Percentiles rank a stretch among this genome's conserved stretches.
phyloP scores from a whole-genome alignment of 225 moss, liverwort and hornwort species.

The Pseudisothecium myosuroides region DNA sequence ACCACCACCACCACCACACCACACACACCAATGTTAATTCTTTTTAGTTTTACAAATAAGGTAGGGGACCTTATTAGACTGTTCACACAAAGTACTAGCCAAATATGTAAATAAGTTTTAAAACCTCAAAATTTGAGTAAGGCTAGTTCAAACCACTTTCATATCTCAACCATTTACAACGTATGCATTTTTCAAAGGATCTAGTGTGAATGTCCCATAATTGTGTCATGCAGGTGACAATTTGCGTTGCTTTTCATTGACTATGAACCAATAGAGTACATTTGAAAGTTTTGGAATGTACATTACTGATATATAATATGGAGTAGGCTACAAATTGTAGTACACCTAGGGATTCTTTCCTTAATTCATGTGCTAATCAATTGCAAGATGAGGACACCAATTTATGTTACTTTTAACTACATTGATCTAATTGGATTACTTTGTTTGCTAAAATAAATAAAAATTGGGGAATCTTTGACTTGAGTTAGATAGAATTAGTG shows the following conservation, averaged over 20 bases:
- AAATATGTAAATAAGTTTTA: not conserved
- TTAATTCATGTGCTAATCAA: not conserved
- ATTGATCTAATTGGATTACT: not conserved
- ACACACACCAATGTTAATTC: too few species aligned
- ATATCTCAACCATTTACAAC: not conserved
- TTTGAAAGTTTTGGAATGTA: too few species aligned
- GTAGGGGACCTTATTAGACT: not conserved
- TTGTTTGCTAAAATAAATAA: not conserved
- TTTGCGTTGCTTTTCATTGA: too few species aligned
- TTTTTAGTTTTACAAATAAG: not conserved
- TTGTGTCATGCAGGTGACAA: not conserved
- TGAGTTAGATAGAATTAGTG: not conserved
- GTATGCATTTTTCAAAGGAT: not conserved
- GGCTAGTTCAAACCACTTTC: not conserved
- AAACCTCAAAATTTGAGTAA: not conserved
- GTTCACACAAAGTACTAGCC: fast-evolving
- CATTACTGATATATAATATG: too few species aligned
- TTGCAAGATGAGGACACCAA: not conserved
- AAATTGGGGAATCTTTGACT: not conserved
- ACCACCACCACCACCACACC: too few species aligned
- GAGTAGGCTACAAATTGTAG: too few species aligned
- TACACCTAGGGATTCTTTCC: not conserved
- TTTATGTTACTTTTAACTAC: not conserved
- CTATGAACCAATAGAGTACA: fast-evolving
- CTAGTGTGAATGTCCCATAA: not conserved